Evolutionary conservation across 306 rosid species (phyloP), one percentile per base, ranked within the genome.

Genomic region (Cercis canadensis): DNA sequence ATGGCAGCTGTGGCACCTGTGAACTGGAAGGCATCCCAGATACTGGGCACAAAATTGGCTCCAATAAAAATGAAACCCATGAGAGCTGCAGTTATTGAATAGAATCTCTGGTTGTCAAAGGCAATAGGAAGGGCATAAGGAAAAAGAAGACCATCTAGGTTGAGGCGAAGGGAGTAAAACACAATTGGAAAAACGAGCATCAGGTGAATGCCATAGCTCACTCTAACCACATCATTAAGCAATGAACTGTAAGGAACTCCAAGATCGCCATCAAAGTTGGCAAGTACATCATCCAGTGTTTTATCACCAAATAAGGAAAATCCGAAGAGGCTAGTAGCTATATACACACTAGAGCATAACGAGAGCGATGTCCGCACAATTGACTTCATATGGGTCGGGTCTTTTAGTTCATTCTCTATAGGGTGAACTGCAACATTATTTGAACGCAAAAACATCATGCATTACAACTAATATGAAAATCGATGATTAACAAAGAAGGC

Each of bases 11-110:
- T 87, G 64, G 96, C 93, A 29, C 93, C 96, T 39, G 91, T 87
- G 77, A 87, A 79, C 82, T 90, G 96, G 46, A 87, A 87, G n/a
- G 96, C 96, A 69, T 84, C 88, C 96, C 92, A 90, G 49, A 90
- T 87, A 68, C 84, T 90, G 34, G 91, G 89, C 40, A 90, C 87
- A 75, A 78, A 87, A 78, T 86, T 85, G 62, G 93, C 91, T 53
- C 89, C 93, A 68, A 71, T n/a, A 78, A 84, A 90, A 61, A 90
- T 69, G 57, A 86, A 78, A 34, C 76, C 74, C 87, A 86, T 67
- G 64, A 90, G 87, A 65, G 75, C 65, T 68, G 69, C 59, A 6
- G 92, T 87, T n/a, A 85, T 70, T 17, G 70, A 72, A 73, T 69
- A 77, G 77, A 87, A 89, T 78, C 96, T 86, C 33, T 15, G 72